Base-by-base conservation (phyloP, 495 filamentous ascomycete genomes). In the Talaromyces adpressus region DNA sequence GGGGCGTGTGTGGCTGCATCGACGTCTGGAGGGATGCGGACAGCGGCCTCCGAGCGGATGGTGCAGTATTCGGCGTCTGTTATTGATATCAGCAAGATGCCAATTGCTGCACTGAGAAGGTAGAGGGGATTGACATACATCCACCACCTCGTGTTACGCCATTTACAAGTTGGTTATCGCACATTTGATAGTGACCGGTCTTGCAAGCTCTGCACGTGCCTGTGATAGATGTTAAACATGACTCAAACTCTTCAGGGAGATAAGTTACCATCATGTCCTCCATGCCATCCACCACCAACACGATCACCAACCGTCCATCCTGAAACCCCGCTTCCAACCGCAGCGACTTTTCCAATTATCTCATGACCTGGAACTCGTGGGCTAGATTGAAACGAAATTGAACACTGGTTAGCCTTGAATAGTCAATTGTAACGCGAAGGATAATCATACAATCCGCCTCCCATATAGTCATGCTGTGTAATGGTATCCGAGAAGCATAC, bases 1-100 rank as follows among this genome's bases (percentile, higher is more conserved):
- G 88, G 87, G 1, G 87, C 87, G 61, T 79, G 84, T 64, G 84
- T 75, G 9, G 81, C 85, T 0, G 87, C 79, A 66, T 87, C 78
- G 32, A 84, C 72, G 54, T 84, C 74, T 6, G 71, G 64, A 5
- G 87, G 87, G 53, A 91, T 78, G n/a, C 75, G 76, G 0, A 88
- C 86, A 0, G 72, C 85, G 23, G 88, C 84, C 68, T 91, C 87
- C n/a, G 74, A 71, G 27, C 84, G 80, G 12, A 91, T 74, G 20
- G 79, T 70, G 66, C 79, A 81, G 73, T 89, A 91, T 72, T 91
- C 82, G 11, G 81, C 87, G 69, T 88, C 72, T 73, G 23, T 18
- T 47, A n/a, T 32, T n/a, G 6, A 18, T 27, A 9, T 53, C 23
- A 53, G 8, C 18, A 20, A 34, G 25, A 32, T 20, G 32, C 5